Evolutionary conservation across 108 stramenopile genomes (phyloP).

Genomic region (Tribonema minus): DNA sequence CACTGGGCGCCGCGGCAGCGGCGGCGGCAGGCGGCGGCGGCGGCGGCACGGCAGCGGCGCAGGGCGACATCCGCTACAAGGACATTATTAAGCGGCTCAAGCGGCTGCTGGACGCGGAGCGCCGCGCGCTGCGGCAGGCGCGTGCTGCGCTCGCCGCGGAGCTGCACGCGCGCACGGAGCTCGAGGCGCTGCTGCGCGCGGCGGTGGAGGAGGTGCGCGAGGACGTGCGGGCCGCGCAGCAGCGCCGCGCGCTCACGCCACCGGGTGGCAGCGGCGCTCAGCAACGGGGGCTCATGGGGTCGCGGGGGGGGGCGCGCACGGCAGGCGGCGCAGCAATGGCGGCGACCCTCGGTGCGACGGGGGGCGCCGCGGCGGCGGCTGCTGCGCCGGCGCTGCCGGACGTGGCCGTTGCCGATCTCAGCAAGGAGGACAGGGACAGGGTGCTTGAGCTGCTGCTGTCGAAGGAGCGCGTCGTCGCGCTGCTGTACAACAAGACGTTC

Average conservation of each 20-base stretch:
- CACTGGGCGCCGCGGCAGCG: too few relatives aligned
- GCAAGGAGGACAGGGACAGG: too few relatives aligned
- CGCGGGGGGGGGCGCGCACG: too few relatives aligned
- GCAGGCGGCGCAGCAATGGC: too few relatives aligned
- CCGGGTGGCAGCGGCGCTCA: too few relatives aligned
- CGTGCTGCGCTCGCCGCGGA: constrained; percentile 47
- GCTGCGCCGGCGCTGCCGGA: too few relatives aligned
- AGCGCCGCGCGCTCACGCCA: too few relatives aligned
- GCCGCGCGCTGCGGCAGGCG: constrained; percentile 31
- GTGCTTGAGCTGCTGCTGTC: constrained; percentile 58
- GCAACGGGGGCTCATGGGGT: too few relatives aligned
- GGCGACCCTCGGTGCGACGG: too few relatives aligned
- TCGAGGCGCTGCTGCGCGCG: constrained; percentile 50
- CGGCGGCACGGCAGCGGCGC: neutral
- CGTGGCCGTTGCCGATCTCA: too few relatives aligned
- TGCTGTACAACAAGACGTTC: constrained; percentile 55
- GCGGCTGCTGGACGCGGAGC: constrained; percentile 57
- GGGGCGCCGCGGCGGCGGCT: too few relatives aligned
- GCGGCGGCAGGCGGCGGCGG: too few relatives aligned
- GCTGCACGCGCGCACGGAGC: constrained; percentile 48
- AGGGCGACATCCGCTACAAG: constrained; percentile 49
- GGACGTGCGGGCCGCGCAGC: constrained; percentile 12
- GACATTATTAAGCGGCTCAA: constrained; percentile 59
- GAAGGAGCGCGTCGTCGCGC: constrained; percentile 53
- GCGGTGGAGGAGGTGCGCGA: constrained; percentile 57